Base-by-base conservation (phyloP, 2,329 filamentous ascomycete species). In the Tolypocladium ophioglossoides region DNA sequence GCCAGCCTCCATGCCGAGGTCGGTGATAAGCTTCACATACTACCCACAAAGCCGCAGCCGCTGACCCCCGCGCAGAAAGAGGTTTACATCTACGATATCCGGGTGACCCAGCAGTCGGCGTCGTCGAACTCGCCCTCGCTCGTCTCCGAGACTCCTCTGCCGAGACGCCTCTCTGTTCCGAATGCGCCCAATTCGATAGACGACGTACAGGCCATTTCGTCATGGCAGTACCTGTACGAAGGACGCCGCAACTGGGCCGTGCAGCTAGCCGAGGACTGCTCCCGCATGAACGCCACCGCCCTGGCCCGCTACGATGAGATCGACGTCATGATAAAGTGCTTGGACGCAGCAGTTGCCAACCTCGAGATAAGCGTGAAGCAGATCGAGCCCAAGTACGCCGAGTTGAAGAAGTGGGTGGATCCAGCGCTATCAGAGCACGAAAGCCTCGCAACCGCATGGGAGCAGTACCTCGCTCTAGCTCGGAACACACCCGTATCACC, bases 61-160 rank as follows among this genome's bases (percentile, higher is more conserved):
- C 48, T 51, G 32, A 53, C 41, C n/a, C 7, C 41, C 34, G 14
- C 40, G 11, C 40, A 95, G 86, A 88, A 83, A 61, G 91, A 97
- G 68, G 84, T 99, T 55, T 97, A 88, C 68, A 83, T 97, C 52
- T 99, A 95, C 71, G 91, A 96, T 70, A 87, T 91, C 58, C 84
- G 85, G 61, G 83, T 86, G 63, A 83, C 86, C 59, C 78, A 85
- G 59, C 70, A 82, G 51, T 72, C 78, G 50, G 74, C 79, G 52
- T 63, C 77, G 9, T 71, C 70, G 39, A 67, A 71, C 49, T 65
- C 74, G 8, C 69, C 74, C 20, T 70, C 71, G 20, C 68, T 76
- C 53, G 67, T 76, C 57, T 71, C 72, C 63, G 77, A 83, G 54
- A 63, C 75, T 57, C 74, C 79, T 48, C 64, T 75, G 37, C 81